phyloP scores from a whole-genome alignment of 2,329 filamentous ascomycete genomes.

The Diatrype stigma region DNA sequence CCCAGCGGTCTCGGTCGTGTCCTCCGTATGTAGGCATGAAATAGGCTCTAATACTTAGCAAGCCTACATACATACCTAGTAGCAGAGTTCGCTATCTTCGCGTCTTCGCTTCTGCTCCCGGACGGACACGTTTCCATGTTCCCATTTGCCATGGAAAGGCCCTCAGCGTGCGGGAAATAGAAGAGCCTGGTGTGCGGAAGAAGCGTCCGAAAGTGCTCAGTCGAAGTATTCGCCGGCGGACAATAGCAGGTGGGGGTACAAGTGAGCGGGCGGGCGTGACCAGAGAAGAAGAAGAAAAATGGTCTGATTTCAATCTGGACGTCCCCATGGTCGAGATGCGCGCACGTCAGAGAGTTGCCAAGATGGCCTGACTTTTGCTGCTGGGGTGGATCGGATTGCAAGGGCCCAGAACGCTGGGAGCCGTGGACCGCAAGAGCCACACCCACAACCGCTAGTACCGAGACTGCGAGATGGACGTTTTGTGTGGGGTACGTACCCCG shows the following conservation, averaged over 20 bases:
- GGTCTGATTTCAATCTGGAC: background rate
- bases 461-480: too few relatives aligned
- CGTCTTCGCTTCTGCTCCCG: too few relatives aligned
- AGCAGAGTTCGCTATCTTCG: too few relatives aligned
- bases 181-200: background rate
- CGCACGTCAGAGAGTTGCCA: background rate
- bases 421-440: too few relatives aligned
- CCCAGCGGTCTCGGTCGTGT: too few relatives aligned
- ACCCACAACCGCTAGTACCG: too few relatives aligned
- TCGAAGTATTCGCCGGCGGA: background rate
- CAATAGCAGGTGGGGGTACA: background rate
- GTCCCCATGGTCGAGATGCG: background rate
- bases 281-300: background rate
- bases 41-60: too few relatives aligned
- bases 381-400: background rate
- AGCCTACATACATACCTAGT: too few relatives aligned
- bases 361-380: conserved; percentile 1
- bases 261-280: background rate
- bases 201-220: too few relatives aligned
- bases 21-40: too few relatives aligned
- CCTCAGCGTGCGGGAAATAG: background rate
- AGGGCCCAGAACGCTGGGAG: background rate
- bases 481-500: background rate
- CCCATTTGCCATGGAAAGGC: background rate
- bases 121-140: background rate